These are phyloP conservation scores for Aspergillus ruber DNA, from an alignment of 2,329 filamentous ascomycete species.

Conservation along the genomic window DNA sequence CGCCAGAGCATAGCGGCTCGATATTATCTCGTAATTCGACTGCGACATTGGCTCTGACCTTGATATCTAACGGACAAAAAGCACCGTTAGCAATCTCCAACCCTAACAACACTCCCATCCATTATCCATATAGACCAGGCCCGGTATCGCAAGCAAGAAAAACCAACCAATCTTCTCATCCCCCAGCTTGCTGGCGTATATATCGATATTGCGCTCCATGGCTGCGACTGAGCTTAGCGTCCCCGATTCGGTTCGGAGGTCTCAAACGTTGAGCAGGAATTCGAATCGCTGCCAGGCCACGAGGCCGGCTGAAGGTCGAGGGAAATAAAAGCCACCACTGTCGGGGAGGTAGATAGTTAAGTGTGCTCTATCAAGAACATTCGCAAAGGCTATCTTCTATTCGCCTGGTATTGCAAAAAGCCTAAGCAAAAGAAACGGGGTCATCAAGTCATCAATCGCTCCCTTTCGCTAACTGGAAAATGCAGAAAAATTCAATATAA, in stretches of 20 bases:
- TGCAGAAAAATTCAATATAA: slow-evolving; percentile 8
- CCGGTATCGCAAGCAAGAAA: neutral
- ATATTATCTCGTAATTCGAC: slow-evolving; percentile 84
- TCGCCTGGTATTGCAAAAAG: slow-evolving; percentile 18
- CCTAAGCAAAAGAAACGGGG: slow-evolving; percentile 12
- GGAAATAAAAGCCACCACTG: slow-evolving; percentile 19
- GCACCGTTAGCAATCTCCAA: slow-evolving; percentile 2
- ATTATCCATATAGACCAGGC: neutral
- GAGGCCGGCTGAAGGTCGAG: slow-evolving; percentile 27
- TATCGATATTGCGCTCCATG: slow-evolving; percentile 44
- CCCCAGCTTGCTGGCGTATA: slow-evolving; percentile 44
- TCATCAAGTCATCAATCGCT: slow-evolving; percentile 29
- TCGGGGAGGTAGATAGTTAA: neutral
- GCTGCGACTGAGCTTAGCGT: slow-evolving; percentile 16
- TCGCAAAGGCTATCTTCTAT: slow-evolving; percentile 13
- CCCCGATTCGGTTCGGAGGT: slow-evolving; percentile 12
- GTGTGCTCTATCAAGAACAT: neutral
- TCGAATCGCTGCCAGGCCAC: slow-evolving; percentile 31
- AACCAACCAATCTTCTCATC: slow-evolving; percentile 42
- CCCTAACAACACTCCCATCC: neutral
- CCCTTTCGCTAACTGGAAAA: slow-evolving; percentile 3
- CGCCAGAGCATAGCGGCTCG: slow-evolving; percentile 72
- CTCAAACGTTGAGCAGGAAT: slow-evolving; percentile 13
- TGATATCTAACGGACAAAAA: slow-evolving; percentile 56
- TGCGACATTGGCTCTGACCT: slow-evolving; percentile 74